phyloP scores from a whole-genome alignment of 441 rosid genomes.

The Populus hybrid region DNA sequence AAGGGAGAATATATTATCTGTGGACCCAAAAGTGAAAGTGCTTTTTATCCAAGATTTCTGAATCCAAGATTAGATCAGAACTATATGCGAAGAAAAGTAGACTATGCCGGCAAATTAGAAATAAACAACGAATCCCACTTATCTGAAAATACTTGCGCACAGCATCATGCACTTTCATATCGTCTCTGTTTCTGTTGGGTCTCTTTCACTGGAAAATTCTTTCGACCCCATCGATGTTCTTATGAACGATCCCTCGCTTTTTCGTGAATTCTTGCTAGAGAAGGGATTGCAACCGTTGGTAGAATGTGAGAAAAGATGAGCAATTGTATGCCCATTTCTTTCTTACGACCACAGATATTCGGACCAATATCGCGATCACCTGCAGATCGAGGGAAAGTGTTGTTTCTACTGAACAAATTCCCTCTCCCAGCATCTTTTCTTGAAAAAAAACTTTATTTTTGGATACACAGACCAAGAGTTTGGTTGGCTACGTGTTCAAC shows the following conservation, averaged over 20 bases:
- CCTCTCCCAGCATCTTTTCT: background rate
- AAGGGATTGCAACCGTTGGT: background rate
- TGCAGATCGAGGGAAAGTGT: background rate
- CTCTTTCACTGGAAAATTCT: background rate
- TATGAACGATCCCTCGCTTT: background rate
- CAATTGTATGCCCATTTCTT: background rate
- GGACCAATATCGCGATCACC: background rate
- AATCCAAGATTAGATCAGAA: constrained; percentile 6
- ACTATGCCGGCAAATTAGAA: background rate
- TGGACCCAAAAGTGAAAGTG: constrained; percentile 14
- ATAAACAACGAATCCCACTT: background rate
- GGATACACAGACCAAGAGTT: background rate
- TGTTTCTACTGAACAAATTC: background rate
- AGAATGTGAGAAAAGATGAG: background rate
- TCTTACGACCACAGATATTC: background rate
- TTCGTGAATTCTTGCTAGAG: background rate
- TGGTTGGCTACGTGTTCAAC: background rate
- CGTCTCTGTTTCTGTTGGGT: background rate
- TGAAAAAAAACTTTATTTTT: no score
- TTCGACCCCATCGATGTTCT: background rate
- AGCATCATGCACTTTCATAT: background rate
- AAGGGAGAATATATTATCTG: no score
- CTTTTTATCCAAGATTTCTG: constrained; percentile 26
- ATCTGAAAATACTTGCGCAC: background rate
- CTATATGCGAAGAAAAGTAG: background rate